These are phyloP conservation scores for Trypethelium eluteriae DNA, from an alignment of 495 filamentous ascomycete genomes.

Conservation along the genomic window DNA sequence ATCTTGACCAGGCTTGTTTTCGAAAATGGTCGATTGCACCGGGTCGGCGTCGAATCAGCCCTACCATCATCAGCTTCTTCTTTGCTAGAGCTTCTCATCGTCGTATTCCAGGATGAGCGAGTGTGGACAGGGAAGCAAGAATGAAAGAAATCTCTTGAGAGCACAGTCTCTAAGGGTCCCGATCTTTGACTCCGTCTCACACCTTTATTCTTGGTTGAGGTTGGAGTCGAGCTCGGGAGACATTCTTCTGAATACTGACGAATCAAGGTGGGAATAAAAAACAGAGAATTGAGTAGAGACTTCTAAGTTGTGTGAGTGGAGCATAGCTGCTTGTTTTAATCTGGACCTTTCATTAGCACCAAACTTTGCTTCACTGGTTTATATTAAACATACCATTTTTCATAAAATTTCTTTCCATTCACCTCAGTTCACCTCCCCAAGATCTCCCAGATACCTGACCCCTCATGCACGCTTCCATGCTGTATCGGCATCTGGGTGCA, in stretches of 20 bases:
- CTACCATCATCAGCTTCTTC: not conserved
- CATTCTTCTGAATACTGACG: not conserved
- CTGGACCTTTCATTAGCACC: too few species aligned
- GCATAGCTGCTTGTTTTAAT: too few species aligned
- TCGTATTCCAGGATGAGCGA: constrained; percentile 48
- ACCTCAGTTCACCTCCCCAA: too few species aligned
- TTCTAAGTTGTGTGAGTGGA: too few species aligned
- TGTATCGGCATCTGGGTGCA: constrained; percentile 53
- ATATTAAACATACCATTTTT: too few species aligned
- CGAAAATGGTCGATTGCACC: too few species aligned
- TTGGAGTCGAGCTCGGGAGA: not conserved
- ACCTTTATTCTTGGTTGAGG: not conserved
- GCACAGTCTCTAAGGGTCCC: not conserved
- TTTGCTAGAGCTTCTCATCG: constrained; percentile 62
- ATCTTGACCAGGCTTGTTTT: too few species aligned
- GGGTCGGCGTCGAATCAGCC: not conserved
- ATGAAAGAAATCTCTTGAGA: constrained; percentile 32
- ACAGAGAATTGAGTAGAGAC: too few species aligned
- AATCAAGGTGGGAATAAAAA: too few species aligned
- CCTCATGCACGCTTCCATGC: constrained; percentile 34
- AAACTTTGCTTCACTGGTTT: too few species aligned
- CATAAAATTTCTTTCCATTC: too few species aligned
- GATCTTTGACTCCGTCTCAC: not conserved
- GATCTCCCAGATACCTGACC: too few species aligned
- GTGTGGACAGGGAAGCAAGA: constrained; percentile 65